Evolutionary conservation across 257 asterid species (phyloP).

Genomic region (Mitragyna speciosa): DNA sequence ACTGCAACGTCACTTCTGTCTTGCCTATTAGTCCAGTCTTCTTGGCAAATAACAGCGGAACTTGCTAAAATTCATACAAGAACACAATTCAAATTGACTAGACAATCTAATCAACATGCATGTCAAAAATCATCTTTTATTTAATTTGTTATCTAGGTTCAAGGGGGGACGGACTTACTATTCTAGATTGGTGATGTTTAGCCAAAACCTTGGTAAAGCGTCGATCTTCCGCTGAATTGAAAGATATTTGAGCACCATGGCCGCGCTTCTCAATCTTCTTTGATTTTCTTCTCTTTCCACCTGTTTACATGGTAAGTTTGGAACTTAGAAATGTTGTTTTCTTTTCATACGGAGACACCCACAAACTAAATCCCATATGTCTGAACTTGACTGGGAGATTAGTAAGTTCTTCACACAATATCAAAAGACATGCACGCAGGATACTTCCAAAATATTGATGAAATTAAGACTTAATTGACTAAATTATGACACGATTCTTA

Average conservation of each 20-base stretch:
- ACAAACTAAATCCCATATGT: neutral
- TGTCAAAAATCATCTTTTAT: no score
- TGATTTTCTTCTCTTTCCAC: neutral
- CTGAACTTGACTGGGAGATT: no score
- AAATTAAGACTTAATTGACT: no score
- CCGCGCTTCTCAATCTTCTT: neutral
- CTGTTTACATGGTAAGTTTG: neutral
- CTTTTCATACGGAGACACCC: neutral
- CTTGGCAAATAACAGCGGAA: conserved; percentile 7
- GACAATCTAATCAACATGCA: neutral
- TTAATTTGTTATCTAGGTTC: no score
- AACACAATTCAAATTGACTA: neutral
- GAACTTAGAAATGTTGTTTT: neutral
- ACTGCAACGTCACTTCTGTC: conserved; percentile 18
- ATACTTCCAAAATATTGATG: no score
- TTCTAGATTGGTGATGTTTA: neutral
- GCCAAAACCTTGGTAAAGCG: conserved; percentile 2
- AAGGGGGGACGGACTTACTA: conserved; percentile 12
- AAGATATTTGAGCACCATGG: neutral
- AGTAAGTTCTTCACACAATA: no score
- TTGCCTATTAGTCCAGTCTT: conserved; percentile 15
- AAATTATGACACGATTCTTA: no score
- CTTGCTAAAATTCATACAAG: conserved; percentile 9
- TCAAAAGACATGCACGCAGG: no score
- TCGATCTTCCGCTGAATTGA: neutral